Conservation (phyloP, 2,329 filamentous ascomycete species). For the Karstenula rhodostoma region DNA sequence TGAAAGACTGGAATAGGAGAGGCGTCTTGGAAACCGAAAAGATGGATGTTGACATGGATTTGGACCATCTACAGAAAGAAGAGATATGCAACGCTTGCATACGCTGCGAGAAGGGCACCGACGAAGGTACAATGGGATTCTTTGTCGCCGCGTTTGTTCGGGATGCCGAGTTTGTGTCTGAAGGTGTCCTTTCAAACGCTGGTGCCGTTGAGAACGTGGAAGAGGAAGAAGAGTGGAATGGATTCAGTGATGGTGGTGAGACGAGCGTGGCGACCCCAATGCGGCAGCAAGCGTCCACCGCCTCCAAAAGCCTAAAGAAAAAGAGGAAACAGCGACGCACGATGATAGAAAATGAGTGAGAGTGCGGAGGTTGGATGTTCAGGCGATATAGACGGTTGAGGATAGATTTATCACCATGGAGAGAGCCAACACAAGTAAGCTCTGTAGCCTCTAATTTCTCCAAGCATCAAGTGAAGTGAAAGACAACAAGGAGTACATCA, state of each 20-base stretch:
- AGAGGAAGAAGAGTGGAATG: slow-evolving; percentile 52
- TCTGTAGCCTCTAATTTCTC: neutral
- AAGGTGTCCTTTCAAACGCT: slow-evolving; percentile 10
- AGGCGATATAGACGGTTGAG: neutral
- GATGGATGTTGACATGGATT: slow-evolving; percentile 59
- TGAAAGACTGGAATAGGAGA: slow-evolving; percentile 78
- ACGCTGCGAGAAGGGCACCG: slow-evolving; percentile 80
- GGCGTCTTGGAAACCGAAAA: slow-evolving; percentile 52
- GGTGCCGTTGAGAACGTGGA: slow-evolving; percentile 27
- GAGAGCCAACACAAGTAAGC: neutral
- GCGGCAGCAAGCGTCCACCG: neutral
- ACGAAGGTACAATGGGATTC: slow-evolving; percentile 89
- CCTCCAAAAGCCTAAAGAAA: slow-evolving; percentile 25
- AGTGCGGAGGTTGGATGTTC: neutral
- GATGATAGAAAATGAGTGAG: neutral
- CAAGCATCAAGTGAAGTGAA: neutral
- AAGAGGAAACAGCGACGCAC: slow-evolving; percentile 31
- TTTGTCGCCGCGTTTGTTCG: slow-evolving; percentile 90
- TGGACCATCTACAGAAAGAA: slow-evolving; percentile 23
- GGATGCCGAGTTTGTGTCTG: slow-evolving; percentile 46
- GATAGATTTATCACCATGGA: neutral
- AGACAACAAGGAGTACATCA: neutral
- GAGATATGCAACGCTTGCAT: slow-evolving; percentile 77
- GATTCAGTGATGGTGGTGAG: slow-evolving; percentile 51
- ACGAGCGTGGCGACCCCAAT: neutral